These are phyloP conservation scores for Tetracladium maxilliforme DNA, from an alignment of 2,329 filamentous ascomycete genomes.

Conservation along the genomic window DNA sequence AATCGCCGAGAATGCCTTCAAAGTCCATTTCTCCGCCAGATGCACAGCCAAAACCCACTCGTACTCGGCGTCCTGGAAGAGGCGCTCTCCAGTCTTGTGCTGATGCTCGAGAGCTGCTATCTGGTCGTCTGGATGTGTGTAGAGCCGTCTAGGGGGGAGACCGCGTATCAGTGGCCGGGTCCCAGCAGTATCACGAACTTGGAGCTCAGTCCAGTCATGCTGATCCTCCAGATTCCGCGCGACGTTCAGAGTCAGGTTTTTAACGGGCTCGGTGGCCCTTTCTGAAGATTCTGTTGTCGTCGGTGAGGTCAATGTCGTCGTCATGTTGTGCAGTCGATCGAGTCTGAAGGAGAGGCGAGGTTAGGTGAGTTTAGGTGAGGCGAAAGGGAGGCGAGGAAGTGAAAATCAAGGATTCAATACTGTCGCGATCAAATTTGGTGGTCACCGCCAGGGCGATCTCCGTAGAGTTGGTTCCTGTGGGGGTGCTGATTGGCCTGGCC, in stretches of 20 bases:
- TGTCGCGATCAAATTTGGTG: no score
- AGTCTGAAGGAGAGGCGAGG: no score
- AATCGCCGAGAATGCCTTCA: constrained; percentile 49
- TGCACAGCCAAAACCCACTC: constrained; percentile 72
- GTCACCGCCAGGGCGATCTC: no score
- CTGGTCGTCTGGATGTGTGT: constrained; percentile 74
- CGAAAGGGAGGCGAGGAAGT: no score
- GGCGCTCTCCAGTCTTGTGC: constrained; percentile 26
- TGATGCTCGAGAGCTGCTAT: constrained; percentile 53
- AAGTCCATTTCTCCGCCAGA: constrained; percentile 56
- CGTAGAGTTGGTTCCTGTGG: no score
- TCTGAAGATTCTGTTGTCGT: no score
- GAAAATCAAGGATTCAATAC: no score
- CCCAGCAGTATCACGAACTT: constrained; percentile 29
- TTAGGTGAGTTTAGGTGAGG: no score
- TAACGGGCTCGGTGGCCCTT: no score
- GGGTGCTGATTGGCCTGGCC: no score
- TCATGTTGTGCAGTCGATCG: no score
- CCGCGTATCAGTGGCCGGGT: constrained; percentile 55
- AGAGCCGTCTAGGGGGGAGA: constrained; percentile 57
- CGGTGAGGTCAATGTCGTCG: no score
- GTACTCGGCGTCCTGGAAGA: constrained; percentile 36
- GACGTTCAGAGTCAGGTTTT: constrained; percentile 42
- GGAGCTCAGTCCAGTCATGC: constrained; percentile 57
- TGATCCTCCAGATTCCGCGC: constrained; percentile 60